These are phyloP conservation scores for Pseudopediastrum boryanum DNA, from an alignment of 139 green algal genomes.

Conservation along the genomic window DNA sequence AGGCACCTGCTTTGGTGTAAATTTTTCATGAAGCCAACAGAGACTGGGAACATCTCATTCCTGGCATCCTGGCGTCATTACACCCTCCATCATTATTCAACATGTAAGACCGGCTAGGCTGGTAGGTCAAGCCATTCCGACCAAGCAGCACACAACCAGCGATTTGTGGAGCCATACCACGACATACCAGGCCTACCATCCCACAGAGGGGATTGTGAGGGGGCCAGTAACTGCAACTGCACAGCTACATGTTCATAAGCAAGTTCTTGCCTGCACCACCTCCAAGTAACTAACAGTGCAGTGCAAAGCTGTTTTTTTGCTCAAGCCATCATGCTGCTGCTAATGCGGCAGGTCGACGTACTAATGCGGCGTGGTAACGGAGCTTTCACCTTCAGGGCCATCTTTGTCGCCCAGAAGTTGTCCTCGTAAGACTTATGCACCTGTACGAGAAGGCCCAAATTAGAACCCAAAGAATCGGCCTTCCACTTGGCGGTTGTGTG, in stretches of 20 bases:
- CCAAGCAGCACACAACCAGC: too few species aligned
- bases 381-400: slow-evolving; percentile 21
- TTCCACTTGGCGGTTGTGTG: neutral
- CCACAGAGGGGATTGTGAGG: too few species aligned
- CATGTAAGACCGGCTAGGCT: too few species aligned
- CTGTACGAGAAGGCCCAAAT: neutral
- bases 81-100: too few species aligned
- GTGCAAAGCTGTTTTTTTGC: neutral
- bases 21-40: too few species aligned
- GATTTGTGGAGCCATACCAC: too few species aligned
- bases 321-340: neutral
- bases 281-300: neutral
- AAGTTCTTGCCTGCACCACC: neutral
- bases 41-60: too few species aligned
- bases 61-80: too few species aligned
- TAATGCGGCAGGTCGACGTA: neutral
- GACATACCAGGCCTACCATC: too few species aligned
- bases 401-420: slow-evolving; percentile 79
- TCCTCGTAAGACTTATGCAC: slow-evolving; percentile 65
- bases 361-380: neutral
- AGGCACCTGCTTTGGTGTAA: too few species aligned
- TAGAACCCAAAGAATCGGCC: neutral
- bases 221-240: too few species aligned
- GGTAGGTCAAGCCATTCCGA: too few species aligned
- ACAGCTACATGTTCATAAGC: neutral